A percentile compares a stretch with the other conserved stretches of the same genome.
phyloP scores from a whole-genome alignment of 106 monocot genomes.

The Phalaenopsis aphrodite region DNA sequence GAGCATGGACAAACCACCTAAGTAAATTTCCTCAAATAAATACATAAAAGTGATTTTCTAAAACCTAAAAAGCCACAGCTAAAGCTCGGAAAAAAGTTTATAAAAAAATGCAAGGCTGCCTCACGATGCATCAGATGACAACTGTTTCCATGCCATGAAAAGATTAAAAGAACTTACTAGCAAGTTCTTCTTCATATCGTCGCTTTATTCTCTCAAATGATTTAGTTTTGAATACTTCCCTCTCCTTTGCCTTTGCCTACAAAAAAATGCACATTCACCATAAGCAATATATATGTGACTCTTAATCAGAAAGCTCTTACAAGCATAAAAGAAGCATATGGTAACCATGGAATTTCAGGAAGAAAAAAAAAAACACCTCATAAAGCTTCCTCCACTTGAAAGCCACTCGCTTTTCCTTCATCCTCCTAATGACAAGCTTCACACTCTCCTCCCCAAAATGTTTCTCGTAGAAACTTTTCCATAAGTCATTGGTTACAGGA shows the following conservation, averaged over 20 bases:
- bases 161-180: slow-evolving; percentile 43
- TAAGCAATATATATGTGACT: neutral
- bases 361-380: slow-evolving; percentile 32
- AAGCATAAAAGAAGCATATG: neutral
- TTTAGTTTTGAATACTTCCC: slow-evolving; percentile 40
- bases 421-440: slow-evolving; percentile 41
- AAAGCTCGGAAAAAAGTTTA: neutral
- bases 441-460: slow-evolving; percentile 59
- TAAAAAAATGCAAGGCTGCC: too few relatives aligned
- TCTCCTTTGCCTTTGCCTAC: slow-evolving; percentile 67
- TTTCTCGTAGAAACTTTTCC: slow-evolving; percentile 75
- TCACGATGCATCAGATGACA: neutral
- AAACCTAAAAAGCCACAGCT: neutral
- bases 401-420: slow-evolving; percentile 43
- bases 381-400: slow-evolving; percentile 70
- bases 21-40: too few relatives aligned
- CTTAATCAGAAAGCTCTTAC: neutral
- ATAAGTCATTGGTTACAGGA: slow-evolving; percentile 62
- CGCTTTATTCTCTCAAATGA: slow-evolving; percentile 43
- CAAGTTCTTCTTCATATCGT: slow-evolving; percentile 50
- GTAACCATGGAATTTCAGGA: neutral
- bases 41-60: too few relatives aligned
- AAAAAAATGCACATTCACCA: neutral
- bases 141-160: neutral
- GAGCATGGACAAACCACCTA: too few relatives aligned